A percentile compares a stretch with the other conserved stretches of the same genome.
Conservation (phyloP, 306 rosid species). For the Dalbergia cultrata region DNA sequence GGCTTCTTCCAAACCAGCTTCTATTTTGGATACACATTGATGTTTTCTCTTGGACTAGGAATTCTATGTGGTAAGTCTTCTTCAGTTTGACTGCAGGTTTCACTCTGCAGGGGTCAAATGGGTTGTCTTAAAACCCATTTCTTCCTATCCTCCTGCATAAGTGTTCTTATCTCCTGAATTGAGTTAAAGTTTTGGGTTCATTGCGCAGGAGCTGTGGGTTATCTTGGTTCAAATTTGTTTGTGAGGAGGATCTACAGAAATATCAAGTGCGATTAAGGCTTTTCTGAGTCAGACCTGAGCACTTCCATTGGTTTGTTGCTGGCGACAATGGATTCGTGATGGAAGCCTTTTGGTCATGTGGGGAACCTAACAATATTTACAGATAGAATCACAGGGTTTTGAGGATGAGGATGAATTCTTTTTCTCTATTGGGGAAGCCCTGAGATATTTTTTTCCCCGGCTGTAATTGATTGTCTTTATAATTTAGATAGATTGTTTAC, state of each 20-base stretch:
- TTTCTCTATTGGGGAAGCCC: conserved; percentile 77
- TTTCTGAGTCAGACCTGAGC: conserved; percentile 51
- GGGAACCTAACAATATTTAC: conserved; percentile 56
- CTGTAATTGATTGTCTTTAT: conserved; percentile 79
- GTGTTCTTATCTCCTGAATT: conserved; percentile 28
- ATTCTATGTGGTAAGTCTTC: conserved; percentile 89
- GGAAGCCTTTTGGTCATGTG: conserved; percentile 59
- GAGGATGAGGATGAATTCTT: conserved; percentile 70
- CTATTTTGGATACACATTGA: conserved; percentile 97
- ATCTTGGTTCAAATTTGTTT: conserved; percentile 92
- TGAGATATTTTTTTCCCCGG: conserved; percentile 72
- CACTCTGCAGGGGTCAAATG: conserved; percentile 21
- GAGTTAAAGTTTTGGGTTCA: conserved; percentile 19
- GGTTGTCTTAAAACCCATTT: conserved; percentile 6
- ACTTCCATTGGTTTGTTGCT: conserved; percentile 54
- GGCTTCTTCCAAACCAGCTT: conserved; percentile 99
- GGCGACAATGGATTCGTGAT: conserved; percentile 51
- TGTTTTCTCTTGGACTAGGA: conserved; percentile 98
- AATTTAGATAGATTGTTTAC: conserved; percentile 68
- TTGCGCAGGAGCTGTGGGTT: conserved; percentile 93
- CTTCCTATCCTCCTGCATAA: not conserved
- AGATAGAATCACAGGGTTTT: conserved; percentile 68
- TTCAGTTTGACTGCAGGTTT: conserved; percentile 11
- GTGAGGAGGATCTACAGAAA: conserved; percentile 99
- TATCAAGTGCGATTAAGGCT: conserved; percentile 88